Conservation (phyloP, 2,329 filamentous ascomycete species). For the Emergomyces africanus region DNA sequence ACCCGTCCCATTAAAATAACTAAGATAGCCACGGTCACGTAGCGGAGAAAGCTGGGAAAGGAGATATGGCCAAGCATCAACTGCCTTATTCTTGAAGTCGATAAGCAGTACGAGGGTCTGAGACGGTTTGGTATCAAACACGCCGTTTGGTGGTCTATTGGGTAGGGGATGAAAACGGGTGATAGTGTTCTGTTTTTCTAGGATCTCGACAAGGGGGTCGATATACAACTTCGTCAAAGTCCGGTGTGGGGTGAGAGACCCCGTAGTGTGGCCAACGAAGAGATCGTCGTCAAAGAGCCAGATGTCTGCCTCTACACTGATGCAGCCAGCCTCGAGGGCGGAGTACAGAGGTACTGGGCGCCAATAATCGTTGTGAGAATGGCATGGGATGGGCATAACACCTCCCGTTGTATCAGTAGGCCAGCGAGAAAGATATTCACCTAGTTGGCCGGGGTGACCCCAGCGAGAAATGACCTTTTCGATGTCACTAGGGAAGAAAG, state of each 20-base stretch:
- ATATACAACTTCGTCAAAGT: conserved; percentile 42
- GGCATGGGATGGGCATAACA: conserved; percentile 38
- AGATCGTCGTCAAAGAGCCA: conserved; percentile 43
- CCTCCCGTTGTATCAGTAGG: conserved; percentile 39
- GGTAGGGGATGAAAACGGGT: conserved; percentile 23
- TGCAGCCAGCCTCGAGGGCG: conserved; percentile 42
- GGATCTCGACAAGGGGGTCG: conserved; percentile 37
- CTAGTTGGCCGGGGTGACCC: conserved; percentile 26
- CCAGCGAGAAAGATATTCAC: conserved; percentile 25
- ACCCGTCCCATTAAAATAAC: conserved; percentile 36
- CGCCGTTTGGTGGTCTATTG: conserved; percentile 27
- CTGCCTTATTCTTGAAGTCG: conserved; percentile 36
- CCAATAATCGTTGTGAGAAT: conserved; percentile 50
- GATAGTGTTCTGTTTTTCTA: conserved; percentile 38
- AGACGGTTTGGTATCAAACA: conserved; percentile 38
- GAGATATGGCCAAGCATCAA: conserved; percentile 26
- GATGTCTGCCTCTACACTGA: conserved; percentile 45
- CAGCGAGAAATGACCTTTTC: conserved; percentile 27
- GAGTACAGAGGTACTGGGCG: conserved; percentile 41
- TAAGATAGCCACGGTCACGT: conserved; percentile 37
- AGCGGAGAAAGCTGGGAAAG: conserved; percentile 34
- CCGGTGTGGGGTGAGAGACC: conserved; percentile 32
- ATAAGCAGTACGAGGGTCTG: conserved; percentile 41
- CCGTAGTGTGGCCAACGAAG: conserved; percentile 41
- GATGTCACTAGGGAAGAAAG: conserved; percentile 32